Base-by-base conservation (phyloP, 768 basidiomycete genomes). In the Lanmaoa rubissima region DNA sequence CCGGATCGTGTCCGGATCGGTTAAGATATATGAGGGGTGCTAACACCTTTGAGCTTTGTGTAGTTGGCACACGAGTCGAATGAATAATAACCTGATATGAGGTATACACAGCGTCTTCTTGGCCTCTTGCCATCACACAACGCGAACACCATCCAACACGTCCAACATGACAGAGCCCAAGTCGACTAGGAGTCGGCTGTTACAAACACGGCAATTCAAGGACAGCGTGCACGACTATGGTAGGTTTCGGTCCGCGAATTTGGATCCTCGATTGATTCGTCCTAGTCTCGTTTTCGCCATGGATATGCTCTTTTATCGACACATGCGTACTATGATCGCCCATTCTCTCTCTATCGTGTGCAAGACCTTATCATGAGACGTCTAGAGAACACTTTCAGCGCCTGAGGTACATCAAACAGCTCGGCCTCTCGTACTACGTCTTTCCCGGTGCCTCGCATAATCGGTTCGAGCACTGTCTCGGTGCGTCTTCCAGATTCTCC, bases 381-480 rank as follows among this genome's bases (percentile, higher is more conserved):
- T 61, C 5, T 64, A 90, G 88, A 9, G 78, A 76, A 54, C 85
- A 90, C 47, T 92, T 93, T 63, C 92, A 94, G 63, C 80, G 92
- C 3, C 76, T 94, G 44, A 79, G 91, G 34, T 71, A 80, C 54
- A 80, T 94, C 63, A 92, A 92, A 60, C 92, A 94, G 65, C 82
- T 94, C 9, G 92, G 92, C 1, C 82, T 87, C 5, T 81, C 87
- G 0, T 86, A 83, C 60, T 83, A 81, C 59, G 87, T 93, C 31
- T 93, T 87, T 82, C 83, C 86, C 0, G 82, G 88, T 2, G 92
- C 88, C 0, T 80, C 87, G 0, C 92, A 93, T 63, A 92, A 85
- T 55, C 82, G 92, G 0, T 92, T 94, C 61, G 91, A 93, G 61
- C 91, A 94, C 65, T 87, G 81, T 58, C 74, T 94, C n/a, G 91